Evolutionary conservation across 2,329 filamentous ascomycete genomes (phyloP).

Genomic region (Pseudopithomyces maydicus): DNA sequence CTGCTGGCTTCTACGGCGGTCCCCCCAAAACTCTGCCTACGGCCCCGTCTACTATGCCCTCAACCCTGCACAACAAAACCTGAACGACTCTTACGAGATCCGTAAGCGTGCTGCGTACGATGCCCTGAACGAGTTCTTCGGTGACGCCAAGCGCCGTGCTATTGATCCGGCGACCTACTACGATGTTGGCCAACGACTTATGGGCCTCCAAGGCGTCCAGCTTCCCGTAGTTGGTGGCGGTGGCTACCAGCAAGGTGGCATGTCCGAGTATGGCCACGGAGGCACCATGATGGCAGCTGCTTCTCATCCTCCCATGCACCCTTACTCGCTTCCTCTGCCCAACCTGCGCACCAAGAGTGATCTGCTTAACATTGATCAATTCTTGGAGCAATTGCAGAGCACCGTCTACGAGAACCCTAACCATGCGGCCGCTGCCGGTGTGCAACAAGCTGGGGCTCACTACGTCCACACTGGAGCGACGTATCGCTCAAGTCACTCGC

Average conservation of each 20-base stretch:
- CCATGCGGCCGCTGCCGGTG: constrained; percentile 76
- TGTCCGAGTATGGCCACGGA: constrained; percentile 58
- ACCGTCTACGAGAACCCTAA: constrained; percentile 94
- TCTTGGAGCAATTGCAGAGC: constrained; percentile 93
- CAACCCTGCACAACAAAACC: constrained; percentile 68
- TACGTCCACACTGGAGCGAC: constrained; percentile 60
- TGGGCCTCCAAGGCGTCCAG: constrained; percentile 75
- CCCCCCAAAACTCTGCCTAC: constrained; percentile 62
- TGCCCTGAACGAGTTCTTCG: constrained; percentile 91
- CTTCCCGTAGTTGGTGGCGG: constrained; percentile 49
- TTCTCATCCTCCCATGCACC: constrained; percentile 69
- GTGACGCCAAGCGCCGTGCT: constrained; percentile 86
- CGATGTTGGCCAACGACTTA: constrained; percentile 86
- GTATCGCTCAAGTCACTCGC: constrained; percentile 64
- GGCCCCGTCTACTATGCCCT: constrained; percentile 79
- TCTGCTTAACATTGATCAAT: constrained; percentile 88
- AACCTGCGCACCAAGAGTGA: constrained; percentile 93
- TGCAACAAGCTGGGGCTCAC: constrained; percentile 75
- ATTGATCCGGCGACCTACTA: constrained; percentile 89
- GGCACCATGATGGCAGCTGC: constrained; percentile 61
- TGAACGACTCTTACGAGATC: constrained; percentile 70
- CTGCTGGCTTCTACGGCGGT: constrained; percentile 58
- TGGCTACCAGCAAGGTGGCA: constrained; percentile 35
- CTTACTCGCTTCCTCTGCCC: constrained; percentile 86
- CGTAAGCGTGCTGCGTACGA: constrained; percentile 82